These are phyloP conservation scores for Rutstroemia sp. DNA, from an alignment of 2,329 filamentous ascomycete genomes.

Conservation along the genomic window DNA sequence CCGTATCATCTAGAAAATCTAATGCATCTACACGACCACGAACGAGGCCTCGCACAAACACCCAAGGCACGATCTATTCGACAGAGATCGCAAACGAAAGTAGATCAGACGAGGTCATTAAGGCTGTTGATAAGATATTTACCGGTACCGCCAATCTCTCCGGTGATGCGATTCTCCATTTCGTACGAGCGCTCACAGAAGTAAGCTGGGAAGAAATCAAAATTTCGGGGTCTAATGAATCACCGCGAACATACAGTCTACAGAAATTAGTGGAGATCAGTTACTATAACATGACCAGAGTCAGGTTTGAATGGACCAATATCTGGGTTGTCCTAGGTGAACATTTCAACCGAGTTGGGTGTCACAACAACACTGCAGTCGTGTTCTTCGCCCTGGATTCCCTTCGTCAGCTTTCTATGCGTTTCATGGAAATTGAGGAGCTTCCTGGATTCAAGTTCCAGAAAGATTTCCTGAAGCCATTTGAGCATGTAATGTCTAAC, in stretches of 20 bases:
- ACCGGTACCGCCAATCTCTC: constrained; percentile 91
- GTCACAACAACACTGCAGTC: constrained; percentile 90
- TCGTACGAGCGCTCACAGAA: constrained; percentile 84
- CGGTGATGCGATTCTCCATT: constrained; percentile 91
- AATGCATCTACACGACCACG: constrained; percentile 46
- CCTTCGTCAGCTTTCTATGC: constrained; percentile 90
- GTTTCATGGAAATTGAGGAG: constrained; percentile 98
- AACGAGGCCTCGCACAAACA: constrained; percentile 42
- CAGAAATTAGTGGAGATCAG: constrained; percentile 98
- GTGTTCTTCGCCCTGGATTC: constrained; percentile 98
- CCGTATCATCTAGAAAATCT: constrained; percentile 54
- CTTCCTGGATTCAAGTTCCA: constrained; percentile 99
- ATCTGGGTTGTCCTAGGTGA: constrained; percentile 98
- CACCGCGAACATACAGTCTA: constrained; percentile 90
- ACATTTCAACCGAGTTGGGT: constrained; percentile 97
- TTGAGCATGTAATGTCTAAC: constrained; percentile 95
- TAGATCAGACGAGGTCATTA: constrained; percentile 86
- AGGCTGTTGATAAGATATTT: constrained; percentile 91
- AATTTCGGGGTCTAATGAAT: constrained; percentile 91
- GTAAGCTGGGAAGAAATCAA: constrained; percentile 99
- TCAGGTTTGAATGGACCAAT: constrained; percentile 95
- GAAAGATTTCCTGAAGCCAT: constrained; percentile 97
- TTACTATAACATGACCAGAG: constrained; percentile 99
- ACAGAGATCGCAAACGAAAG: constrained; percentile 85
- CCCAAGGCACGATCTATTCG: constrained; percentile 44